phyloP scores from a whole-genome alignment of 129 eudicot species.

The Heracleum sosnowskyi region DNA sequence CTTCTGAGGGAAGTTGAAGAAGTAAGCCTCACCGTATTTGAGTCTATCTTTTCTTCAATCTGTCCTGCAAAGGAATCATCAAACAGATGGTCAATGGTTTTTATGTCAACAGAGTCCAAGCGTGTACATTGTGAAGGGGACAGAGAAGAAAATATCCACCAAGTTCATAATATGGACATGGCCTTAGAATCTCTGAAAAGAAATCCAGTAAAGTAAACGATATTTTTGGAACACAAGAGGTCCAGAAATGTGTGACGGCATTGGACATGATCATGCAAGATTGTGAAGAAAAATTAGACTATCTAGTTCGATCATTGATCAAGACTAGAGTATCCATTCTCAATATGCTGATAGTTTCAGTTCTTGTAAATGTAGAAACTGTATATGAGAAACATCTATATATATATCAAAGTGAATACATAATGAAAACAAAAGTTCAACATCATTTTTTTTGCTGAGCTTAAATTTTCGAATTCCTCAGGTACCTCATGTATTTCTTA shows the following conservation, averaged over 20 bases:
- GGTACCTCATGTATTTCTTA: no score
- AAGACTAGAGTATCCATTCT: slow-evolving; percentile 23
- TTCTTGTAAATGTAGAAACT: no score
- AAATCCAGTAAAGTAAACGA: background rate
- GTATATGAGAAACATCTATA: no score
- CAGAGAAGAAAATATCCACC: background rate
- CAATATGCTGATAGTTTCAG: no score
- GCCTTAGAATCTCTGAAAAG: background rate
- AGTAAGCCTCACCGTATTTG: background rate
- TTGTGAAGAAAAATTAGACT: background rate
- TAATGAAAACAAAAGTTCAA: no score
- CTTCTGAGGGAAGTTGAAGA: slow-evolving; percentile 16
- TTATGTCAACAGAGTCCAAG: slow-evolving; percentile 7
- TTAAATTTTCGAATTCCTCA: no score
- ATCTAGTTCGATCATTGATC: background rate
- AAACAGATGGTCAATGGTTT: background rate
- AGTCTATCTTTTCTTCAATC: slow-evolving; percentile 2
- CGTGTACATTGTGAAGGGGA: background rate
- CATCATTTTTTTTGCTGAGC: no score
- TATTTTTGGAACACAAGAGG: background rate
- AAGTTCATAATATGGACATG: background rate
- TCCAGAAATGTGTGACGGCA: background rate
- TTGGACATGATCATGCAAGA: background rate
- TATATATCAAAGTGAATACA: no score
- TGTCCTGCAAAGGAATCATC: background rate